A percentile compares a stretch with the other conserved stretches of the same genome.
Conservation (phyloP, 805 yeast species). For the Candida multigemmis region DNA sequence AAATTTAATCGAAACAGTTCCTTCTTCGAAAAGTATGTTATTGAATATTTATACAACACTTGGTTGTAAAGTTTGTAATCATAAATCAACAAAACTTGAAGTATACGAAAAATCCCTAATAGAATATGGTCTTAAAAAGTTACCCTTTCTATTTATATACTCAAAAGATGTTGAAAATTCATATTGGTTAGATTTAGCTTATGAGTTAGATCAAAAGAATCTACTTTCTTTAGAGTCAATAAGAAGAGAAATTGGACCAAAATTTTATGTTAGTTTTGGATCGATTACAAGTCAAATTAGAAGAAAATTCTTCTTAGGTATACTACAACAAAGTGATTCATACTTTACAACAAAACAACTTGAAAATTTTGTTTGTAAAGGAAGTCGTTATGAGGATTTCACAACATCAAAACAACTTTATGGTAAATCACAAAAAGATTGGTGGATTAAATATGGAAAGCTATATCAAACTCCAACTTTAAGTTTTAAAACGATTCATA, state of each 20-base stretch:
- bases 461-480: slow-evolving; percentile 7
- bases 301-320: slow-evolving; percentile 6
- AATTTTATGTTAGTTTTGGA: slow-evolving; percentile 8
- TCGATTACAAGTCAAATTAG: slow-evolving; percentile 8
- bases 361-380: slow-evolving; percentile 4
- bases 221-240: slow-evolving; percentile 6
- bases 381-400: slow-evolving; percentile 3
- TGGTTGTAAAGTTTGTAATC: no score
- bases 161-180: slow-evolving; percentile 7
- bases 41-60: no score
- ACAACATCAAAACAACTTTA: neutral
- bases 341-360: slow-evolving; percentile 6
- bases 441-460: slow-evolving; percentile 9
- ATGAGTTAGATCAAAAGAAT: slow-evolving; percentile 4
- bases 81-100: neutral
- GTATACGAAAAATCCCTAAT: slow-evolving; percentile 1
- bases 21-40: no score
- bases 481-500: slow-evolving; percentile 6
- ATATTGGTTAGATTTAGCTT: slow-evolving; percentile 9
- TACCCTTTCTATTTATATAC: slow-evolving; percentile 7
- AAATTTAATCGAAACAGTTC: no score
- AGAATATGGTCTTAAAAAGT: slow-evolving; percentile 3
- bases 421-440: slow-evolving; percentile 3
- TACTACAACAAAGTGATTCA: no score
- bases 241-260: slow-evolving; percentile 7